These are phyloP conservation scores for Aquanectria penicillioides DNA, from an alignment of 2,329 filamentous ascomycete genomes.

Conservation along the genomic window DNA sequence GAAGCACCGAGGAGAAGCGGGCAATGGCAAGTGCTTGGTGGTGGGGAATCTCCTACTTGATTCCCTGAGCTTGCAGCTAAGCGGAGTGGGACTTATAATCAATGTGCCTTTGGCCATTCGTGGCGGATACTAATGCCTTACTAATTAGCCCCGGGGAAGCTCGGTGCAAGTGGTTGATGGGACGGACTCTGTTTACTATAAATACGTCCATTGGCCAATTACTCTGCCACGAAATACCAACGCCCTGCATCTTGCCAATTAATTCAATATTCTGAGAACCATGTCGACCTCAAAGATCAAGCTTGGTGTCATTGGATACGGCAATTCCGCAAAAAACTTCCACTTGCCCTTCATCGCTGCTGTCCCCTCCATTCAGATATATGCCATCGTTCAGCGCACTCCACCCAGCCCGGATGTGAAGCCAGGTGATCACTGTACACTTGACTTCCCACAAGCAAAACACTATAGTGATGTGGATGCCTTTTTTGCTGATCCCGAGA, in stretches of 20 bases:
- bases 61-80: too few species aligned
- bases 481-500: background rate
- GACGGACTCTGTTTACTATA: too few species aligned
- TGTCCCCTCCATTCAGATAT: background rate
- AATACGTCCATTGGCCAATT: background rate
- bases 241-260: background rate
- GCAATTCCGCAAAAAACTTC: background rate
- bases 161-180: too few species aligned
- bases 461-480: background rate
- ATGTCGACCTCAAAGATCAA: background rate
- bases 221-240: background rate
- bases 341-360: background rate
- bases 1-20: too few species aligned
- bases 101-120: too few species aligned
- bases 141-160: too few species aligned
- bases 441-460: background rate
- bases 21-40: too few species aligned
- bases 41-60: too few species aligned
- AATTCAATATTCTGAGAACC: background rate
- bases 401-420: background rate
- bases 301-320: background rate
- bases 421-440: background rate
- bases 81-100: too few species aligned
- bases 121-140: too few species aligned
- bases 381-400: background rate